Evolutionary conservation across 495 filamentous ascomycete genomes (phyloP).

Genomic region (Penicillium canariense): DNA sequence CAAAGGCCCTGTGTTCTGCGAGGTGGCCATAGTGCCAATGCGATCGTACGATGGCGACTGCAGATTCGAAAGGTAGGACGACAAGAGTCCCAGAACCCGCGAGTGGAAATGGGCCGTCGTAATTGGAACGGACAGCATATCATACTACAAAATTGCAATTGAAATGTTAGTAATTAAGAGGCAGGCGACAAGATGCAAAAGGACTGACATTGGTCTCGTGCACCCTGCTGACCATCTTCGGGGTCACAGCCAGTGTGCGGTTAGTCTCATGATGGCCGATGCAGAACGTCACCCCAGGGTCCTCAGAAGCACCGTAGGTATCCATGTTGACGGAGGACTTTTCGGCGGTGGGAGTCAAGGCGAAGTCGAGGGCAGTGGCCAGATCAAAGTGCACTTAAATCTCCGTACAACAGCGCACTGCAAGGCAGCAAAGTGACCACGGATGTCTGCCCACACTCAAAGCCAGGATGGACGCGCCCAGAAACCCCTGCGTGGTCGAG

Average conservation of each 20-base stretch:
- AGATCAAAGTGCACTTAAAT: not conserved
- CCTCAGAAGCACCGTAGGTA: constrained; percentile 46
- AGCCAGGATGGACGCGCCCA: not conserved
- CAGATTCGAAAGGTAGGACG: constrained; percentile 50
- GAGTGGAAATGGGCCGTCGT: constrained; percentile 81
- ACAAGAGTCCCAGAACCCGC: constrained; percentile 63
- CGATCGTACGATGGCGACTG: constrained; percentile 31
- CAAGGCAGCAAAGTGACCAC: constrained; percentile 1
- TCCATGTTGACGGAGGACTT: constrained; percentile 37
- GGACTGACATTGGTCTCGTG: constrained; percentile 55
- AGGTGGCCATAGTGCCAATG: constrained; percentile 36
- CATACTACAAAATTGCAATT: constrained; percentile 61
- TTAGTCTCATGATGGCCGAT: constrained; percentile 81
- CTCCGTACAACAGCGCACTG: not conserved
- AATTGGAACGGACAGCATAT: constrained; percentile 86
- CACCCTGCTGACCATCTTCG: constrained; percentile 62
- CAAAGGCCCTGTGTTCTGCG: constrained; percentile 44
- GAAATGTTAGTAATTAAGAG: not conserved
- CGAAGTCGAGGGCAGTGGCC: constrained; percentile 12
- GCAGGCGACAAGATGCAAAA: not conserved
- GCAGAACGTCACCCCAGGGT: constrained; percentile 64
- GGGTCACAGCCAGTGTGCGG: constrained; percentile 57
- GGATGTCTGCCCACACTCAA: not conserved
- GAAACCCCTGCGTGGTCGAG: constrained; percentile 12
- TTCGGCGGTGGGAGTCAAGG: constrained; percentile 9